Percentiles rank a stretch among this genome's conserved stretches.
phyloP scores from a whole-genome alignment of 2,329 filamentous ascomycete species.

The Arthrobotrys megalospora region DNA sequence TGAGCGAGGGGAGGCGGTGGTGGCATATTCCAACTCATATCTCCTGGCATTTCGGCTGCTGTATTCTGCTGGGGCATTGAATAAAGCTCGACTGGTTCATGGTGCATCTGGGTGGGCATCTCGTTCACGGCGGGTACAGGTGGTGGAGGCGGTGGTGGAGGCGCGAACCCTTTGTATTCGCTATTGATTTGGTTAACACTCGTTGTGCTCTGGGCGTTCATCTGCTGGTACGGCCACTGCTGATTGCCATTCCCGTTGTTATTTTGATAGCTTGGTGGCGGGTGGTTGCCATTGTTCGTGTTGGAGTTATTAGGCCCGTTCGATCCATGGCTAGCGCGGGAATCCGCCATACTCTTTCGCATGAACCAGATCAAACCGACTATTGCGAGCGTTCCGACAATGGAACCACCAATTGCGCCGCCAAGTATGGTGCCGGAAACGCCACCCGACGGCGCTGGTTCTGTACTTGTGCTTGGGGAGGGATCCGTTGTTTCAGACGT shows the following conservation, averaged over 20 bases:
- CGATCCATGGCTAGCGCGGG: conserved; percentile 34
- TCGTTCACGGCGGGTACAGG: conserved; percentile 14
- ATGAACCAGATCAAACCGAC: conserved; percentile 53
- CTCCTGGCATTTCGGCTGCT: conserved; percentile 34
- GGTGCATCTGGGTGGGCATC: conserved; percentile 50
- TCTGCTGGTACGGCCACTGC: conserved; percentile 53
- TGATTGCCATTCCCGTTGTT: conserved; percentile 17
- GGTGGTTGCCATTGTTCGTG: conserved; percentile 8
- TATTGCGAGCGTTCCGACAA: conserved; percentile 51
- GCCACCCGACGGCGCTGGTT: conserved; percentile 8
- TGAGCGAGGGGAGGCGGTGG: conserved; percentile 9
- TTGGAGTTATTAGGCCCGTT: background rate
- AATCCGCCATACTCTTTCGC: conserved; percentile 44
- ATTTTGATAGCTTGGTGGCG: conserved; percentile 23
- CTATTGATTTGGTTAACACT: conserved; percentile 38
- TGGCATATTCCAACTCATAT: conserved; percentile 37
- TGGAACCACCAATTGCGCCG: conserved; percentile 46
- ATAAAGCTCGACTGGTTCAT: conserved; percentile 47
- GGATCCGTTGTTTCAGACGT: conserved; percentile 9
- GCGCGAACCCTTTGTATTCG: conserved; percentile 44
- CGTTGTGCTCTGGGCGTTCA: conserved; percentile 39
- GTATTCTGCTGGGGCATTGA: conserved; percentile 25
- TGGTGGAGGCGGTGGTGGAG: conserved; percentile 3
- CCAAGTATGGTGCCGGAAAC: conserved; percentile 29
- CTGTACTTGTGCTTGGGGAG: conserved; percentile 1